Evolutionary conservation across 2,329 filamentous ascomycete species (phyloP), one percentile per base, ranked within the genome.

Genomic region (Colletotrichum caudatum): DNA sequence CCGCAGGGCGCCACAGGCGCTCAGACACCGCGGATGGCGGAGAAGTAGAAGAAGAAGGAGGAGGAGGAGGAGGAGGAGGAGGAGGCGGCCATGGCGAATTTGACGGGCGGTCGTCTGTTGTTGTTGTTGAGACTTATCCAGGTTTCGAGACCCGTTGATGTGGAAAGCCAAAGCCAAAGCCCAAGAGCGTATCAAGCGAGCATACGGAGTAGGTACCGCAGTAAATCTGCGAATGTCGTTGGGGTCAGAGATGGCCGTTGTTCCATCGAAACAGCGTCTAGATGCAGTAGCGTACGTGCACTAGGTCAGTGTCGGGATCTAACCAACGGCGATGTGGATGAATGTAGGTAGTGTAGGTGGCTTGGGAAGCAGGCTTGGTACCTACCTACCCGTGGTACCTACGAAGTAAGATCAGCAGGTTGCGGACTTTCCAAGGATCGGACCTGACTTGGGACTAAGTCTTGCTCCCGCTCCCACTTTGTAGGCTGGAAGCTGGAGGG

Each of bases 131-230:
- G 59, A 20, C 46, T 50, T 46, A 58, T n/a, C 44, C 44, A 7
- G 26, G 64, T 58, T 64, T 68, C 64, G 37, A 37, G 39, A 26
- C 23, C 37, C 16, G 41, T 51, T 62, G 63, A 57, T 64, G 33
- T 66, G 46, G 37, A 61, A 71, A 58, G 57, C 29, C 46, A 61
- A 71, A 57, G 57, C 29, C 46, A 54, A 70, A 44, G 39, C n/a
- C 50, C 67, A 26, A 56, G 16, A n/a, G 14, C 58, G 54, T 46
- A 64, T 35, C 8, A 29, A 23, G 46, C 63, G 44, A 23, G 46
- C 56, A 57, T 33, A 39, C 2, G 29, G 29, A 29, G 29, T 29
- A 29, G 29, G 29, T 29, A 29, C 37, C 37, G 8, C 11, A 44
- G 20, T 16, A 57, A 39, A 62, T 57, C 48, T 41, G 50, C 29